A percentile compares a stretch with the other conserved stretches of the same genome.
Conservation (phyloP, 257 asterid genomes). For the Ocimum tenuiflorum region DNA sequence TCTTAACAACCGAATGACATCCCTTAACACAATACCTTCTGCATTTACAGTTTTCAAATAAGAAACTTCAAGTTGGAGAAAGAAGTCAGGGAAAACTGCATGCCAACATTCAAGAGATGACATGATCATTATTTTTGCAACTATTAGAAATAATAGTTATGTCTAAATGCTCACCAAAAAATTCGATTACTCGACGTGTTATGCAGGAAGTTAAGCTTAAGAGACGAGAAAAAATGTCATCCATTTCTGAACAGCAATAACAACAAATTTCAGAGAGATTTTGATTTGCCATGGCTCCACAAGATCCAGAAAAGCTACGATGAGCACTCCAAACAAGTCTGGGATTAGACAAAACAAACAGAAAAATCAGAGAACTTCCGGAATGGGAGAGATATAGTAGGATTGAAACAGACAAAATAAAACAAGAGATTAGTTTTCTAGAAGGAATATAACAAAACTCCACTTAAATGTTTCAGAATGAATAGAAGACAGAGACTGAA, state of each 20-base stretch:
- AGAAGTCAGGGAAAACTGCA: slow-evolving; percentile 11
- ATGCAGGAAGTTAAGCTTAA: slow-evolving; percentile 54
- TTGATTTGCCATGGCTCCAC: slow-evolving; percentile 25
- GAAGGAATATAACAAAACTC: not conserved
- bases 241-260: slow-evolving; percentile 40
- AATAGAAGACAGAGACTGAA: not conserved
- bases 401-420: not conserved
- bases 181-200: slow-evolving; percentile 38
- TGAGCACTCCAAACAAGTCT: slow-evolving; percentile 18
- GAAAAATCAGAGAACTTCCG: not conserved
- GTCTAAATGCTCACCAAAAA: slow-evolving; percentile 47
- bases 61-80: slow-evolving; percentile 9
- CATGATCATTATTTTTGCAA: not conserved
- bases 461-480: not conserved
- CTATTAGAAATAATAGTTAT: not conserved
- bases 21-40: slow-evolving; percentile 60
- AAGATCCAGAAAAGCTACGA: slow-evolving; percentile 20
- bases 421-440: not conserved
- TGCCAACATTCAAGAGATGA: not conserved
- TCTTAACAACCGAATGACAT: slow-evolving; percentile 37
- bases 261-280: slow-evolving; percentile 22
- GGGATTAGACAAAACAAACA: slow-evolving; percentile 2
- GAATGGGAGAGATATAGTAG: not conserved
- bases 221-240: slow-evolving; percentile 60
- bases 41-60: slow-evolving; percentile 24